Percentiles rank a stretch among this genome's conserved stretches.
phyloP scores from a whole-genome alignment of 495 filamentous ascomycete genomes.

The Annulohypoxylon maeteangense region DNA sequence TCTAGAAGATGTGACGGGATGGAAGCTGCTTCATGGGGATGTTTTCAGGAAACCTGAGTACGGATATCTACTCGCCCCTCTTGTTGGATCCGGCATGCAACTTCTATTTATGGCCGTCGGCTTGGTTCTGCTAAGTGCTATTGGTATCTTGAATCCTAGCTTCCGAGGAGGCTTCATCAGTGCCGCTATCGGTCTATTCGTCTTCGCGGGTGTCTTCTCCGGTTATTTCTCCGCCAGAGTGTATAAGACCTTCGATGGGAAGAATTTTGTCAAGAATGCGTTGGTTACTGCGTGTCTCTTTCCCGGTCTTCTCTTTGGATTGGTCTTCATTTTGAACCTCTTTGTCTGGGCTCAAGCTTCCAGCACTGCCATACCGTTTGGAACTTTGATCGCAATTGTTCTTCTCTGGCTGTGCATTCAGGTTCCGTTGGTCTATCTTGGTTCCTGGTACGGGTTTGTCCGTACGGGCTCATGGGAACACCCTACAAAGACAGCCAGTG shows the following conservation, averaged over 20 bases:
- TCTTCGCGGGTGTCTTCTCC: conserved; percentile 88
- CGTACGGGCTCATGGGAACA: conserved; percentile 79
- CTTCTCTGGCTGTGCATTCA: conserved; percentile 90
- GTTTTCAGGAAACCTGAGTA: conserved; percentile 85
- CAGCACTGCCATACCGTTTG: conserved; percentile 89
- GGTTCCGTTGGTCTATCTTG: conserved; percentile 87
- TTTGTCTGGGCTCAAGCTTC: conserved; percentile 96
- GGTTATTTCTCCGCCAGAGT: conserved; percentile 91
- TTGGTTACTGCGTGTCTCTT: conserved; percentile 86
- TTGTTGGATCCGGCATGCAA: conserved; percentile 91
- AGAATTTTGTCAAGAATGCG: conserved; percentile 82
- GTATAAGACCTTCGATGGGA: conserved; percentile 87
- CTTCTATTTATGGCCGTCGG: conserved; percentile 86
- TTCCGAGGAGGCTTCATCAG: conserved; percentile 93
- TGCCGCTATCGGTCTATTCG: conserved; percentile 85
- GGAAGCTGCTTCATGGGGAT: conserved; percentile 94
- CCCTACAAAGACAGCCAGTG: conserved; percentile 81
- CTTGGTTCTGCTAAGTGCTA: conserved; percentile 78
- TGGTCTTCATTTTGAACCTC: conserved; percentile 87
- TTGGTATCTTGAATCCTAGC: conserved; percentile 89
- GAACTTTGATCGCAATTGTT: conserved; percentile 80
- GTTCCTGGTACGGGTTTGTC: conserved; percentile 82
- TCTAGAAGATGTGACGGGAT: conserved; percentile 87
- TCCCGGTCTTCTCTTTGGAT: conserved; percentile 81
- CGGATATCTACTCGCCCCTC: conserved; percentile 81